Base-by-base conservation (phyloP, 495 filamentous ascomycete species). In the Copromyces sp. region DNA sequence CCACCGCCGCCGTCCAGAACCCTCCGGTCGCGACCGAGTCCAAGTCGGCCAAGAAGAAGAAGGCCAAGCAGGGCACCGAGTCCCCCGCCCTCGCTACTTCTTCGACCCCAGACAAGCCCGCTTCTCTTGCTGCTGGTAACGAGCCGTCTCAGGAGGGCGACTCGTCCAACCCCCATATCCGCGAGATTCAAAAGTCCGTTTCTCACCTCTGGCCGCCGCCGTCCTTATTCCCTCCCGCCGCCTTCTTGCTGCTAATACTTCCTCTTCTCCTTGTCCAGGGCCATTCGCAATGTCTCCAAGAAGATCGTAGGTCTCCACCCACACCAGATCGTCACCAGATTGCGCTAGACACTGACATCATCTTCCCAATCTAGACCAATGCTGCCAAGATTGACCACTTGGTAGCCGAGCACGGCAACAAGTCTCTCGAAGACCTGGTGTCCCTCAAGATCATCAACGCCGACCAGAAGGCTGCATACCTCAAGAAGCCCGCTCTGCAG, bases 401-500 rank as follows among this genome's bases (percentile, higher is more conserved):
- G 71, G 82, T 97, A 78, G 90, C 89, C 45, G 92, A 94, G 79
- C 90, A 97, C 83, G 87, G 89, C 39, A 88, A 81, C 76, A 90
- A 90, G 80, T 87, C 88, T 3, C 89, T 98, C 68, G 94, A 98
- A 70, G 89, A 95, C n/a, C 89, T 98, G 39, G 90, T 98, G 16
- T 82, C 85, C 9, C 80, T 87, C 70, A 92, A 91, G 83, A 92
- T 95, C 80, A 94, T 99, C 86, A 99, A 98, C 79, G 75, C 82
- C 76, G 96, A 99, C 81, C 94, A 98, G 81, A 96, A 94, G 81
- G 90, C 91, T 9, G 92, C 97, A 82, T 89, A 90, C 35, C 82
- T 91, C 74, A 97, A 96, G 87, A 98, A 97, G 79, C 95, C 95
- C n/a, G 81, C 86, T 17, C 89, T 98, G 16, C 91, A 93, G 77